Percentiles rank a stretch among this genome's conserved stretches.
Evolutionary conservation across 306 rosid species (phyloP).

Genomic region (Cyclanthera cordifolia): DNA sequence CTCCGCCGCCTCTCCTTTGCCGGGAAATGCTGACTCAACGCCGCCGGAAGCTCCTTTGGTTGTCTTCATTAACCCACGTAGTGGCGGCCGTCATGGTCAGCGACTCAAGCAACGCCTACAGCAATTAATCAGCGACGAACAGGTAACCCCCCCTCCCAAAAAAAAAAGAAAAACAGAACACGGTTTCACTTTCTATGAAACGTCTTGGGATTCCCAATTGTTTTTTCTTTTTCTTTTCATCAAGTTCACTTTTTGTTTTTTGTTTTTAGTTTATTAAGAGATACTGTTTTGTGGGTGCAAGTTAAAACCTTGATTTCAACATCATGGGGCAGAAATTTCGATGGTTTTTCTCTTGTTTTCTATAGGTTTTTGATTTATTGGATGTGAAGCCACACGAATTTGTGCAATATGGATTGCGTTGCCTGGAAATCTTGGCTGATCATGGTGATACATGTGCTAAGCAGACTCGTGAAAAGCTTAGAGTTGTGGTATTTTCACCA

Average conservation of each 20-base stretch:
- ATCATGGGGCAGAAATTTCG: too few relatives aligned
- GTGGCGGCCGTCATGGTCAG: slow-evolving; percentile 87
- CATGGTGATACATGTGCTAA: slow-evolving; percentile 67
- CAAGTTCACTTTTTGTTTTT: background rate
- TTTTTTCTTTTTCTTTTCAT: background rate
- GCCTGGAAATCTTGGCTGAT: slow-evolving; percentile 58
- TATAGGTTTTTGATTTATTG: slow-evolving; percentile 72
- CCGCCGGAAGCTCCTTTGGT: slow-evolving; percentile 62
- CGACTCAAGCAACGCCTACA: slow-evolving; percentile 65
- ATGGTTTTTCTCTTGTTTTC: too few relatives aligned
- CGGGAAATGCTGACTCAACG: background rate
- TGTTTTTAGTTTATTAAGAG: background rate
- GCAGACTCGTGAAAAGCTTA: slow-evolving; percentile 63
- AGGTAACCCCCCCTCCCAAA: too few relatives aligned
- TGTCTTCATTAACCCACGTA: slow-evolving; percentile 59
- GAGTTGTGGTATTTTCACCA: slow-evolving; percentile 58
- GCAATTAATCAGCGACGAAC: slow-evolving; percentile 74
- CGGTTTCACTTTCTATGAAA: background rate
- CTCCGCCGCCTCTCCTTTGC: slow-evolving; percentile 20
- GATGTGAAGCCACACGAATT: slow-evolving; percentile 94
- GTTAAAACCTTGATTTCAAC: too few relatives aligned
- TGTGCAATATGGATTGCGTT: slow-evolving; percentile 66
- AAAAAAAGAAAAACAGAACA: too few relatives aligned
- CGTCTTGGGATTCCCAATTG: background rate
- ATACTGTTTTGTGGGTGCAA: background rate